Evolutionary conservation across 2,329 filamentous ascomycete species (phyloP), one percentile per base, ranked within the genome.

Genomic region (Colletotrichum destructivum): DNA sequence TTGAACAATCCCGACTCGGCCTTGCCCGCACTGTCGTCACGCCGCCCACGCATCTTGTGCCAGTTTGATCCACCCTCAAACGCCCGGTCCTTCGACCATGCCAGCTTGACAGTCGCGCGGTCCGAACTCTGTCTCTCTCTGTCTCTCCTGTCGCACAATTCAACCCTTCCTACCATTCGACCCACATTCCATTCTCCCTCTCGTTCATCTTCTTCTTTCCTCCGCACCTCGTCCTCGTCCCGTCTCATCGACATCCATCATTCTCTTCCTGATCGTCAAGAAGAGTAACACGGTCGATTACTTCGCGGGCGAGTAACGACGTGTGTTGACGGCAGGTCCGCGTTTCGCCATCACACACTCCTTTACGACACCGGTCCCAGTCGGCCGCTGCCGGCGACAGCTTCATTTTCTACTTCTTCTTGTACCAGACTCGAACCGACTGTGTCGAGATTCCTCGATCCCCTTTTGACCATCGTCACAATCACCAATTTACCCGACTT

Each of bases 231-330:
- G 51, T 64, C 35, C 35, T 38, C 55, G 67, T 70, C 73, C 66
- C 49, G 73, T 71, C 69, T 57, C 49, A 35, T 57, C 55, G 56
- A 61, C 31, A 55, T 72, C 68, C 67, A 59, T 55, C 62, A 51
- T 56, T 66, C 69, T 49, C 63, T 57, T 72, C 75, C 62, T 69
- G 52, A 68, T 66, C 60, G 69, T 76, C 74, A 74, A 42, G 69
- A 76, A 55, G 71, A 68, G 74, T 74, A 76, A 78, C 81, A 81
- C 78, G 79, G 82, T 85, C 84, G 82, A 81, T 77, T 76, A 77
- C 82, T 85, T 86, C 84, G 84, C 85, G 77, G 86, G 85, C 84
- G 85, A 86, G 81, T 80, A 81, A 82, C 84, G 82, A 86, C 81
- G 75, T 80, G 83, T 83, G 82, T 79, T 78, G 72, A 80, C 82